A percentile compares a stretch with the other conserved stretches of the same genome.
Evolutionary conservation across 164 flowering plant genomes (phyloP).

Genomic region (Nymphaea colorata): DNA sequence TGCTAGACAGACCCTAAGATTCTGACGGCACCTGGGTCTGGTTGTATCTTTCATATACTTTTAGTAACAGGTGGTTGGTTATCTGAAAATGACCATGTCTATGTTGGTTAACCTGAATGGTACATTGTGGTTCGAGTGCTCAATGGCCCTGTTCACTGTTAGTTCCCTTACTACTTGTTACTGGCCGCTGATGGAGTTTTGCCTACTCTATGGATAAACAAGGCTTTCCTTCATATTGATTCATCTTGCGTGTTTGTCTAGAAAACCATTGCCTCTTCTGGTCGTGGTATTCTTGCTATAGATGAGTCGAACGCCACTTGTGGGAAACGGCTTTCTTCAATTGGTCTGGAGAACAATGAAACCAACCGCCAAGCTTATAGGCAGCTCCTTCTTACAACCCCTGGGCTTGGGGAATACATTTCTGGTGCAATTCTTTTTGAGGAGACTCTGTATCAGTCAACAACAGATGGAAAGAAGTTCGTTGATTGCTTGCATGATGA

Average conservation of each 20-base stretch:
- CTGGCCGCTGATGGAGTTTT: too few species aligned
- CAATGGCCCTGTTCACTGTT: too few species aligned
- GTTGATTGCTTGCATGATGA: constrained; percentile 9
- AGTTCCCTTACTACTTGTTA: too few species aligned
- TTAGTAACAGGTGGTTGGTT: too few species aligned
- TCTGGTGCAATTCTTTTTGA: constrained; percentile 8
- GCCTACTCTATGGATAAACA: too few species aligned
- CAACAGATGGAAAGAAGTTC: constrained; percentile 13
- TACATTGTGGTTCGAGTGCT: too few species aligned
- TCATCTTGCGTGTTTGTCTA: neutral
- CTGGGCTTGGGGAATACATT: constrained; percentile 10
- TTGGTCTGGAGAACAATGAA: constrained; percentile 12
- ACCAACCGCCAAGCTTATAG: constrained; percentile 13
- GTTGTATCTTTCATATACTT: too few species aligned
- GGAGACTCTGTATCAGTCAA: constrained; percentile 9
- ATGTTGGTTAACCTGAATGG: too few species aligned
- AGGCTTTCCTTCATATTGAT: neutral
- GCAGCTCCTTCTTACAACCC: constrained; percentile 6
- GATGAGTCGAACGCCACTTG: constrained; percentile 14
- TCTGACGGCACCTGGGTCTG: too few species aligned
- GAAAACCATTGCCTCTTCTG: constrained; percentile 15
- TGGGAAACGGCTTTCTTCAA: constrained; percentile 10
- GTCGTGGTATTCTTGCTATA: constrained; percentile 11
- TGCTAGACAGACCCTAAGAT: too few species aligned
- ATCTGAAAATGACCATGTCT: too few species aligned